Conservation (phyloP, 2,329 filamentous ascomycete species). For the Alternaria viburni region DNA sequence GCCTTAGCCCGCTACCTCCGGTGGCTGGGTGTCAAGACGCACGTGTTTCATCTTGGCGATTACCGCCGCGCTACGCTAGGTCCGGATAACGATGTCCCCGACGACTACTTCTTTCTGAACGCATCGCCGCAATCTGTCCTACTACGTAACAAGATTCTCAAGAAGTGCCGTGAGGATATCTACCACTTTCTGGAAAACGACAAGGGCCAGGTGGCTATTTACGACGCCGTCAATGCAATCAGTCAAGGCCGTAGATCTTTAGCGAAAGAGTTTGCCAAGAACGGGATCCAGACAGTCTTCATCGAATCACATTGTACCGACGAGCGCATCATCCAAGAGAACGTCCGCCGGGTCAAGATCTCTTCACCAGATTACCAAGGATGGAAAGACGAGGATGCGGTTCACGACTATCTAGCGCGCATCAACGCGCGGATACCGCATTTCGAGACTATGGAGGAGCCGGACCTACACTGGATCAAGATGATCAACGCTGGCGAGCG, state of each 20-base stretch:
- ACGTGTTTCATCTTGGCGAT: constrained; percentile 96
- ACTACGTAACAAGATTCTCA: constrained; percentile 93
- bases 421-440: constrained; percentile 93
- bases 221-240: constrained; percentile 95
- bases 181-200: constrained; percentile 96
- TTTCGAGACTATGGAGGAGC: constrained; percentile 95
- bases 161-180: constrained; percentile 96
- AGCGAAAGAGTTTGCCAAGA: constrained; percentile 96
- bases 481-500: constrained; percentile 98
- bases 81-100: constrained; percentile 81
- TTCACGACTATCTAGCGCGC: constrained; percentile 85
- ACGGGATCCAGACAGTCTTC: constrained; percentile 94
- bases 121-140: constrained; percentile 92
- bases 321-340: constrained; percentile 91
- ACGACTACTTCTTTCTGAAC: constrained; percentile 97
- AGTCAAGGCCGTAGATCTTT: constrained; percentile 80
- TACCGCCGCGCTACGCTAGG: constrained; percentile 92
- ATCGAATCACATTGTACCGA: constrained; percentile 96
- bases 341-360: constrained; percentile 96
- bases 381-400: constrained; percentile 91
- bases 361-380: constrained; percentile 95
- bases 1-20: constrained; percentile 92
- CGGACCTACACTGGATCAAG: constrained; percentile 95
- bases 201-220: constrained; percentile 97
- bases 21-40: constrained; percentile 97